Conservation (phyloP, 2,329 filamentous ascomycete species). For the Fusarium continuum region DNA sequence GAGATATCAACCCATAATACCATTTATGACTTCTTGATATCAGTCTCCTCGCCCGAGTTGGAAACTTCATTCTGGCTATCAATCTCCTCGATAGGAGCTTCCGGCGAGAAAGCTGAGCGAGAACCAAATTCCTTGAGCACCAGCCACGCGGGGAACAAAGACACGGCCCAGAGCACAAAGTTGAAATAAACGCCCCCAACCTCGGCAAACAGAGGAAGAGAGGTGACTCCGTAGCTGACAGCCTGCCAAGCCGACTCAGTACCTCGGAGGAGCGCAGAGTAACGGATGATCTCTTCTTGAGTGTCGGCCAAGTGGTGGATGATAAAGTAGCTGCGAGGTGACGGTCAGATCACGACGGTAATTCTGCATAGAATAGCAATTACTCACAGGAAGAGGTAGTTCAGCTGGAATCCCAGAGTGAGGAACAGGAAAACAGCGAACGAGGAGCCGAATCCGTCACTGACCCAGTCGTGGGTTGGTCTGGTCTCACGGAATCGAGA, state of each 20-base stretch:
- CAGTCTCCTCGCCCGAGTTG: constrained; percentile 35
- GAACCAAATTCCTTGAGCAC: constrained; percentile 61
- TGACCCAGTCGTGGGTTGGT: constrained; percentile 73
- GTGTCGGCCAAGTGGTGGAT: constrained; percentile 70
- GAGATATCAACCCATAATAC: no score
- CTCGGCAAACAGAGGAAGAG: constrained; percentile 68
- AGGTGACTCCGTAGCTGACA: constrained; percentile 74
- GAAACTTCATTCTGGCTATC: constrained; percentile 27
- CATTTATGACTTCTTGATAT: constrained; percentile 23
- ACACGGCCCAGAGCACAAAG: constrained; percentile 72
- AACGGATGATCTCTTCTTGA: constrained; percentile 72
- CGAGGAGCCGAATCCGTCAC: constrained; percentile 69
- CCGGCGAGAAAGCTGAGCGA: not conserved
- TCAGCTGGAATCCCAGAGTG: constrained; percentile 74
- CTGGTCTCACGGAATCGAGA: constrained; percentile 65
- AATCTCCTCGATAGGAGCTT: constrained; percentile 2
- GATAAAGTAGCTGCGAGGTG: constrained; percentile 68
- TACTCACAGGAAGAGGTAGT: constrained; percentile 74
- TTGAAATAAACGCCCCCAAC: constrained; percentile 76
- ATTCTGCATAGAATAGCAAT: fast-evolving
- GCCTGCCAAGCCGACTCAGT: constrained; percentile 79
- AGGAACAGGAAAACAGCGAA: constrained; percentile 76
- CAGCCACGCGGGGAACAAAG: constrained; percentile 72
- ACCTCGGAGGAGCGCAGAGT: constrained; percentile 72
- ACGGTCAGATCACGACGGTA: not conserved